Evolutionary conservation across 192 early-diverging fungal species (phyloP).

Genomic region (Umbelopsis sp.): DNA sequence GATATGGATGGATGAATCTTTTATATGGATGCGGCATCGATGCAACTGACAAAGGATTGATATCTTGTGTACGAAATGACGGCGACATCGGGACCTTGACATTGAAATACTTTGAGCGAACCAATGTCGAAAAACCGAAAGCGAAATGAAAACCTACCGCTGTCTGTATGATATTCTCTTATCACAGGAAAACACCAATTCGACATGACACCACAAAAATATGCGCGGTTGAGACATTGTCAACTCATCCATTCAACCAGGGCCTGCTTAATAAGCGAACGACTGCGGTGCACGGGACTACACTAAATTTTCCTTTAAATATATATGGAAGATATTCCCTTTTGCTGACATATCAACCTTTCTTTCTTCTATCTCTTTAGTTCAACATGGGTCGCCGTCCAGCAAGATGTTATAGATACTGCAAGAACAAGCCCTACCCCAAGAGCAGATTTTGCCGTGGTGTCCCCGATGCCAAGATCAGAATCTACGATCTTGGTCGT

Average conservation of each 20-base stretch:
- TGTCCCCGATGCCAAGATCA: slow-evolving; percentile 99
- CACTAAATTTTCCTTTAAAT: background rate
- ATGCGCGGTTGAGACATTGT: no score
- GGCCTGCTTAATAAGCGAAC: background rate
- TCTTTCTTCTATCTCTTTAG: background rate
- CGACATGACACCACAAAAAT: no score
- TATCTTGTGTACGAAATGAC: no score
- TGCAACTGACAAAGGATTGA: no score
- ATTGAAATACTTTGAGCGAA: no score
- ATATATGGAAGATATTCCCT: background rate
- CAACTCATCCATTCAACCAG: no score
- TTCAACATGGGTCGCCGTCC: slow-evolving; percentile 95
- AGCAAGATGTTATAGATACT: slow-evolving; percentile 98
- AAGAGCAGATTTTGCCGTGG: slow-evolving; percentile 98
- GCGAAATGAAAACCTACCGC: no score
- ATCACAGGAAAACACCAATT: no score
- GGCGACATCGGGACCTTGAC: no score
- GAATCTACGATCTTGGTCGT: slow-evolving; percentile 96
- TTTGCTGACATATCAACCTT: background rate
- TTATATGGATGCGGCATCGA: no score
- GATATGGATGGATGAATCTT: background rate
- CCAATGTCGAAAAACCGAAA: no score
- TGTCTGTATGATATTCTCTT: no score
- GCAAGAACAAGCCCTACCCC: slow-evolving; percentile 99
- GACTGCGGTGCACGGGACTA: background rate